Conservation (phyloP, 2,329 filamentous ascomycete species). For the Leptographium lundbergii region DNA sequence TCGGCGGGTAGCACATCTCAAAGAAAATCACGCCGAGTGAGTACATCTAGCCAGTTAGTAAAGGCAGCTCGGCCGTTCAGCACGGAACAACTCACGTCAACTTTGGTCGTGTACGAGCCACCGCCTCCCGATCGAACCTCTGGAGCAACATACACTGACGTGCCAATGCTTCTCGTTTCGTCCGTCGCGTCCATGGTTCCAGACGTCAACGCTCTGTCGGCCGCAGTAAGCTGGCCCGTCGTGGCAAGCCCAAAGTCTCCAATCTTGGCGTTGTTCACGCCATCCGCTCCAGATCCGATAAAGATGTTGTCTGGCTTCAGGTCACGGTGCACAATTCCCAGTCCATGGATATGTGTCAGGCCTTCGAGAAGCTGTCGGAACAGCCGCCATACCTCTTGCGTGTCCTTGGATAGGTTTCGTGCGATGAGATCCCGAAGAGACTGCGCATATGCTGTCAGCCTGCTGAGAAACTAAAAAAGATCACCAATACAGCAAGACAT, state of each 20-base stretch:
- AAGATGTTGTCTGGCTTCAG: conserved; percentile 97
- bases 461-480: not conserved
- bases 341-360: conserved; percentile 74
- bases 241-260: conserved; percentile 94
- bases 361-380: conserved; percentile 88
- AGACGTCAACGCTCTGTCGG: conserved; percentile 5
- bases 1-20: conserved; percentile 74
- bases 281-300: conserved; percentile 56
- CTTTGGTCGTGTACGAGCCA: conserved; percentile 79
- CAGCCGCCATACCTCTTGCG: conserved; percentile 74
- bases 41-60: conserved; percentile 54
- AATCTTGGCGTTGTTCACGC: conserved; percentile 81
- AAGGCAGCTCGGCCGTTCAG: not conserved
- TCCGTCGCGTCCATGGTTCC: conserved; percentile 39
- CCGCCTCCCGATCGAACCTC: conserved; percentile 68
- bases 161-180: conserved; percentile 61
- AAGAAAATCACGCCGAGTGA: conserved; percentile 96
- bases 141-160: conserved; percentile 84
- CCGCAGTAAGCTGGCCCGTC: conserved; percentile 49
- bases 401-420: conserved; percentile 59
- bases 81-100: conserved; percentile 50
- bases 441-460: conserved; percentile 19
- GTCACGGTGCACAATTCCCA: conserved; percentile 90
- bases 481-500: conserved; percentile 17
- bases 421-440: conserved; percentile 82